Evolutionary conservation across 2,329 filamentous ascomycete species (phyloP), one percentile per base, ranked within the genome.

Genomic region (Colletotrichum sojae): DNA sequence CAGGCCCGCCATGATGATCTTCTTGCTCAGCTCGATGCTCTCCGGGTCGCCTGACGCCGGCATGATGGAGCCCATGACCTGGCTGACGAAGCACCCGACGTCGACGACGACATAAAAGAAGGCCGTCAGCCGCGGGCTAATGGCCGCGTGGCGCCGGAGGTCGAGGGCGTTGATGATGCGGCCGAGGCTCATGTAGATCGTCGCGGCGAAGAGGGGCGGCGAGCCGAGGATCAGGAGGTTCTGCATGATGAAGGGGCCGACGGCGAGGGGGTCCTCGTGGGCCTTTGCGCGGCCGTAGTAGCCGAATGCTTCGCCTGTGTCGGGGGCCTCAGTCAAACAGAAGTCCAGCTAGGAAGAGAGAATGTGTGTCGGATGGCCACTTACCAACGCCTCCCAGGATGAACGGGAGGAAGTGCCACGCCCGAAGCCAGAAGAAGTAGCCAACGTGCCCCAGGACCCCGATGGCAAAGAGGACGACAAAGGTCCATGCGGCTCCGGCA

Each of bases 61-160:
- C 67, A 75, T 73, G 31, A 75, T 55, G 2, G 73, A 76, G 1
- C 82, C 83, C 0, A 76, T 77, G 2, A 78, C 76, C 69, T 86
- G 84, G 1, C 82, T 78, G 4, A 81, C 59, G 70, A 86, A 83
- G 46, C 80, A 82, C 5, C 83, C 67, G 1, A 84, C 72, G 60
- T 86, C 84, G 22, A 83, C 81, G 20, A 78, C 71, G n/a, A 86
- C 88, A 69, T 85, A 86, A 49, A 84, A 74, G 60, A 83, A 83
- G 5, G 83, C 84, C 2, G 84, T 74, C 75, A 78, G 79, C 31
- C 63, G 76, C 0, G 78, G 74, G 9, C 78, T 74, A 45, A 85
- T 76, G 16, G 82, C 72, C 0, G 82, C 78, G 40, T 81, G 74
- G 0, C 77, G 71, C 22, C 78, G 75, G n/a, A 78, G 81, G 53